Evolutionary conservation across 768 basidiomycete species (phyloP), one percentile per base, ranked within the genome.

Genomic region (Termitomyces bulborhizus): DNA sequence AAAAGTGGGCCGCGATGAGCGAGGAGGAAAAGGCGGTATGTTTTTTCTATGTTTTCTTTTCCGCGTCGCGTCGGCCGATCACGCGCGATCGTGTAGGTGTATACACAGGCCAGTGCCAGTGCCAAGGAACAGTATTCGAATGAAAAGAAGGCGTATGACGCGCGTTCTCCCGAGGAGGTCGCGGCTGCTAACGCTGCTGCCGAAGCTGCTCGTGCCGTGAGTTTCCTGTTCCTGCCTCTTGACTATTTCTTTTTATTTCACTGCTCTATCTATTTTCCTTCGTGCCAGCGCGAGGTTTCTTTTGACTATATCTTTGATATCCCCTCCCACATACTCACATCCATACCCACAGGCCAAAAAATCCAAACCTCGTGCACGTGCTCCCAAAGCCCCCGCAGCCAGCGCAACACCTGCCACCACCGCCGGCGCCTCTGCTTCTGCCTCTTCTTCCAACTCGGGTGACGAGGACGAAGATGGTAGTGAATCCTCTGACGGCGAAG

Each of bases 1-100:
- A 82, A 55, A 78, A 80, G 58, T 98, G 95, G 95, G 74, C 74
- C 32, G 69, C 68, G 2, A 81, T 98, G 76, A 60, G 78, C 16
- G 75, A 79, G 2, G 83, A 81, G 7, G 77, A 88, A 65, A 93
- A 90, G 71, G 76, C 84, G 71, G 95, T 93, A 62, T 59, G 88
- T 74, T 57, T 55, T 62, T 59, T 63, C 53, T 21, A 21, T 21
- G 21, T 47, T 15, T 57, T 56, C 52, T 29, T 16, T n/a, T 6
- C 6, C 52, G 48, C 46, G 32, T 41, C 42, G 46, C 50, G 51
- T 55, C 13, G 26, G 24, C 15, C 40, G 12, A 27, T 12, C 62
- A 56, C 29, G 53, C 43, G 15, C 36, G 37, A 51, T 41, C 26
- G 57, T 48, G 31, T 27, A 88, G 86, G 70, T 73, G 40, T 90